phyloP scores from a whole-genome alignment of 1,139 yeast species.

The Protomyces gravidus region DNA sequence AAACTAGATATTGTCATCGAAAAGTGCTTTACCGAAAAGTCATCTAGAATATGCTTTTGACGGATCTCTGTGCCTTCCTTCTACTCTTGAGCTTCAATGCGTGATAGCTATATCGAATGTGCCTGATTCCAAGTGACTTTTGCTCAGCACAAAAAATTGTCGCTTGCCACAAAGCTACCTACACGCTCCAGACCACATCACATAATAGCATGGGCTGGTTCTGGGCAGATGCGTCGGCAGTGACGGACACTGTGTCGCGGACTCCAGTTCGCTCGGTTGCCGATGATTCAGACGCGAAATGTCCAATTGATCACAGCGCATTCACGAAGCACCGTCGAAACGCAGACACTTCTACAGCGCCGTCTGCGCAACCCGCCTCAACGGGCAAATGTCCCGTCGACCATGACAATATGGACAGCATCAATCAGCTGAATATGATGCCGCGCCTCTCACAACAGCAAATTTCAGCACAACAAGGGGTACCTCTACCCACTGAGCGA shows the following conservation, averaged over 20 bases:
- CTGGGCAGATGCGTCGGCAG: slow-evolving; percentile 7
- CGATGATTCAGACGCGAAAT: background rate
- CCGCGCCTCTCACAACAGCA: slow-evolving; percentile 62
- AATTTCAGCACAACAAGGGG: slow-evolving; percentile 73
- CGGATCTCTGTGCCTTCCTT: no score
- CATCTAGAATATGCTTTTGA: no score
- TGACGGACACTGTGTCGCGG: background rate
- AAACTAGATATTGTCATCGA: no score
- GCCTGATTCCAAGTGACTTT: no score
- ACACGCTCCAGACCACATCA: background rate
- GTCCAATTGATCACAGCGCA: slow-evolving; percentile 2
- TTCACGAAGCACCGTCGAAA: background rate
- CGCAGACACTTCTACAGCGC: background rate
- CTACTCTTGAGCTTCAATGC: no score
- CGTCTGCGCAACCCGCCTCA: slow-evolving; percentile 12
- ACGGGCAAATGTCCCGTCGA: slow-evolving; percentile 22
- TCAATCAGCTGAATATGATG: slow-evolving; percentile 82
- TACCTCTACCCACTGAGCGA: slow-evolving; percentile 74
- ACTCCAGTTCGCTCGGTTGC: background rate
- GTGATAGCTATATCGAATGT: no score
- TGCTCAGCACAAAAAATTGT: background rate
- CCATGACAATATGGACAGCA: slow-evolving; percentile 32
- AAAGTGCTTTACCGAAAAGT: no score
- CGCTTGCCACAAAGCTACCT: background rate
- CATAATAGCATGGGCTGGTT: slow-evolving; percentile 20